Conservation (phyloP, 345 rosid genomes). For the Brassica rapa region DNA sequence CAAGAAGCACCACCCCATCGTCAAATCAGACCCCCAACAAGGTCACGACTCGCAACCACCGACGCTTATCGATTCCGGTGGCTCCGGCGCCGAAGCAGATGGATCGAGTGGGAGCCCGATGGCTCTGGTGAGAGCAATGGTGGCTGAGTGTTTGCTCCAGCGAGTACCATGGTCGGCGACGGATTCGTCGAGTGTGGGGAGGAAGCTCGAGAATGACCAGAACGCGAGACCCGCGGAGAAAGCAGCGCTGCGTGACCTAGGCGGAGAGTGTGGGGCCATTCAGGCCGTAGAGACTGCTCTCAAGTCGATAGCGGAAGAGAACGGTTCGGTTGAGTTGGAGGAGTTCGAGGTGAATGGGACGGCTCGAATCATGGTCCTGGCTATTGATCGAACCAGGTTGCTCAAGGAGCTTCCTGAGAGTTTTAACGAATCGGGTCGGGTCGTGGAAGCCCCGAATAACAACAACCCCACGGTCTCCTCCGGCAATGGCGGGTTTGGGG, state of each 20-base stretch:
- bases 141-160: conserved; percentile 81
- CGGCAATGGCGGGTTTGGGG: conserved; percentile 28
- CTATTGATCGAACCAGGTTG: conserved; percentile 70
- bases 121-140: conserved; percentile 76
- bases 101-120: conserved; percentile 63
- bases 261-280: conserved; percentile 81
- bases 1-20: conserved; percentile 32
- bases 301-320: conserved; percentile 84
- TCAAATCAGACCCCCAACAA: conserved; percentile 18
- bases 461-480: conserved; percentile 11
- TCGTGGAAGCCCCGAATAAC: conserved; percentile 23
- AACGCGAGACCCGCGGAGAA: conserved; percentile 66
- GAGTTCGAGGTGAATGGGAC: conserved; percentile 86
- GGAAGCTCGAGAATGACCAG: conserved; percentile 90
- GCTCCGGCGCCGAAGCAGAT: conserved; percentile 26
- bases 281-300: conserved; percentile 82
- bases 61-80: conserved; percentile 10
- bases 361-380: conserved; percentile 77
- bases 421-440: conserved; percentile 35
- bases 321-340: conserved; percentile 74
- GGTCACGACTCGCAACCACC: conserved; percentile 35
- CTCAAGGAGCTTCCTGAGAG: conserved; percentile 80
- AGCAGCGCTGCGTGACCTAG: conserved; percentile 75
- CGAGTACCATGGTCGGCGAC: conserved; percentile 74
- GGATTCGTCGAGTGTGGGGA: conserved; percentile 75